Conservation (phyloP, 1,284 basidiomycete genomes). For the Cutaneotrichosporon sp. region DNA sequence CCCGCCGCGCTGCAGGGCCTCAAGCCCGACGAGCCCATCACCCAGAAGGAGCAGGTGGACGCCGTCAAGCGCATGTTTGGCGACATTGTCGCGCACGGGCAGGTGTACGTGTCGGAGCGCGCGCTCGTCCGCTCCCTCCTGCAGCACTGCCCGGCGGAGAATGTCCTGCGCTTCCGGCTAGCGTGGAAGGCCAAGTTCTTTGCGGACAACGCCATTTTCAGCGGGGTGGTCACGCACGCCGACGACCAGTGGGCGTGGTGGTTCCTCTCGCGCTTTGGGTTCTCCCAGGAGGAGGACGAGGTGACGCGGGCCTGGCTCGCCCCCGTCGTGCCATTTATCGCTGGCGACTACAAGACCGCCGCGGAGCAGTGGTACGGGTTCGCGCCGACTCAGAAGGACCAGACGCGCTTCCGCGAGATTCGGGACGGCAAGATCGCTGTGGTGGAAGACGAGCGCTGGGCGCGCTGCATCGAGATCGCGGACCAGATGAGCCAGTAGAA, state of each 20-base stretch:
- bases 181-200: conserved; percentile 19
- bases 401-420: conserved; percentile 20
- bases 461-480: conserved; percentile 25
- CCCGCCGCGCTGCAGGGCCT: conserved; percentile 2
- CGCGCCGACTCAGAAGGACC: conserved; percentile 4
- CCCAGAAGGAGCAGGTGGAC: conserved; percentile 1
- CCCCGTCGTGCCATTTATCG: conserved; percentile 24
- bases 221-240: conserved; percentile 25
- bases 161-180: conserved; percentile 28
- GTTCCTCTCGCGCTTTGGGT: conserved; percentile 27
- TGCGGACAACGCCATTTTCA: conserved; percentile 2
- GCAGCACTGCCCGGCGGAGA: conserved; percentile 20
- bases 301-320: conserved; percentile 22
- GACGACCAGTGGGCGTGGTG: conserved; percentile 33
- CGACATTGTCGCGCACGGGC: conserved; percentile 30
- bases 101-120: conserved; percentile 29
- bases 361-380: conserved; percentile 26
- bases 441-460: conserved; percentile 31
- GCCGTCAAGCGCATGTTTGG: conserved; percentile 25
- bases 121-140: conserved; percentile 24
- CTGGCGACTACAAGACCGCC: conserved; percentile 18
- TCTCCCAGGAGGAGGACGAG: conserved; percentile 16
- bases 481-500: not conserved
- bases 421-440: conserved; percentile 22
- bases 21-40: conserved; percentile 5